A percentile compares a stretch with the other conserved stretches of the same genome.
Conservation (phyloP, 2,329 filamentous ascomycete genomes). For the Hymenotorrendiella dingleyae region DNA sequence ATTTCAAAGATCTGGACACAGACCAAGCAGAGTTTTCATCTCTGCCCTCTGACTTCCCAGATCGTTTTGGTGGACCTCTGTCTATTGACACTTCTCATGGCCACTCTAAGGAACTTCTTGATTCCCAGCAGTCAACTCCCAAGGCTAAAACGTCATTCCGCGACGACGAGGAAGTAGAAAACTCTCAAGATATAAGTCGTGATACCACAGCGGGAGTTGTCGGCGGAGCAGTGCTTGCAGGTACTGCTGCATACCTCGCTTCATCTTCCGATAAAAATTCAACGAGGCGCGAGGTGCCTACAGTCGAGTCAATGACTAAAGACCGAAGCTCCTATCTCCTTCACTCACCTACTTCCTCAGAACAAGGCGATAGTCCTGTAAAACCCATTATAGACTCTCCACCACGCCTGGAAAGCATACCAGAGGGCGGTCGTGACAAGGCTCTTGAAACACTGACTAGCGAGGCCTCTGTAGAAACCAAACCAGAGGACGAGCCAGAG, state of each 20-base stretch:
- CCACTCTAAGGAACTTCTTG: slow-evolving; percentile 43
- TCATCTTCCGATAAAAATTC: slow-evolving; percentile 26
- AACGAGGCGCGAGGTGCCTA: slow-evolving; percentile 28
- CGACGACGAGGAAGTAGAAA: slow-evolving; percentile 8
- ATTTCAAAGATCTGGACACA: slow-evolving; percentile 33
- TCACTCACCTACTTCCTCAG: slow-evolving; percentile 32
- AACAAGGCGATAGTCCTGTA: slow-evolving; percentile 12
- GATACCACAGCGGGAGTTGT: slow-evolving; percentile 15
- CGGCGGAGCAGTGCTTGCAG: slow-evolving; percentile 18
- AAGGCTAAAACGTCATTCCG: slow-evolving; percentile 48
- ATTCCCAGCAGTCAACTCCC: slow-evolving; percentile 63
- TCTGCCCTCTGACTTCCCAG: slow-evolving; percentile 3
- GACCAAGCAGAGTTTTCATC: slow-evolving; percentile 1
- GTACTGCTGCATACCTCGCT: slow-evolving; percentile 20
- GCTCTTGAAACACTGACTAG: slow-evolving; percentile 14
- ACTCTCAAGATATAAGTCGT: not conserved
- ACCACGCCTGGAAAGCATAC: slow-evolving; percentile 15
- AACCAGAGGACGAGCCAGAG: not conserved
- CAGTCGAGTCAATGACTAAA: slow-evolving; percentile 37
- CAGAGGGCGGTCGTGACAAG: slow-evolving; percentile 16
- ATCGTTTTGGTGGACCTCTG: slow-evolving; percentile 24
- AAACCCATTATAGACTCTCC: slow-evolving; percentile 12
- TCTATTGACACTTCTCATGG: slow-evolving; percentile 37
- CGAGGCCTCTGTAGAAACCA: not conserved
- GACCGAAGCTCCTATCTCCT: slow-evolving; percentile 39